Conservation (phyloP, 169 alveolate genomes). For the Babesia bigemina region DNA sequence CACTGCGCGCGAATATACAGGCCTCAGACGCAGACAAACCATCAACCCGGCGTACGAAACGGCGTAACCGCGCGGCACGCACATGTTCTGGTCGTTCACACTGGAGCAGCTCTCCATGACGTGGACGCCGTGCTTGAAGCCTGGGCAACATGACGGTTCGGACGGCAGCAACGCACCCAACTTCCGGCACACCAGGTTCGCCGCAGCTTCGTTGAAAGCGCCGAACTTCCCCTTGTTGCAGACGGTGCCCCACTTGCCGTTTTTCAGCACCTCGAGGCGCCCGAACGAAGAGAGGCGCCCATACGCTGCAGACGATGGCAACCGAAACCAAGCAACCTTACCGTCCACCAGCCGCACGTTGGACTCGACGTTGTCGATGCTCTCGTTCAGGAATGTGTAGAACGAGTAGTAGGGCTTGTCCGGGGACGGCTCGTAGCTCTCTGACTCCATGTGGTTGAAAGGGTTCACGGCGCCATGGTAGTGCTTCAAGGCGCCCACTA, state of each 20-base stretch:
- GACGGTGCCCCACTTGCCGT: constrained; percentile 80
- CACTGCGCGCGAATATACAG: constrained; percentile 54
- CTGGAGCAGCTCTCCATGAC: constrained; percentile 74
- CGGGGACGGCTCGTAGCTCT: constrained; percentile 63
- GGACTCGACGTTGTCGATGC: constrained; percentile 85
- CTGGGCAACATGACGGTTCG: constrained; percentile 24
- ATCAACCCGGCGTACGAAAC: constrained; percentile 78
- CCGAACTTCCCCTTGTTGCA: constrained; percentile 78
- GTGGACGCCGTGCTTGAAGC: constrained; percentile 80
- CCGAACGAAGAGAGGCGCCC: constrained; percentile 84
- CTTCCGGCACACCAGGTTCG: constrained; percentile 82
- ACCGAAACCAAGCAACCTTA: constrained; percentile 11
- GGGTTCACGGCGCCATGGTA: constrained; percentile 70
- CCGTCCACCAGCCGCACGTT: constrained; percentile 88
- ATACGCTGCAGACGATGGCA: constrained; percentile 25
- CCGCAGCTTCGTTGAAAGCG: constrained; percentile 78
- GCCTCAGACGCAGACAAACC: constrained; percentile 7
- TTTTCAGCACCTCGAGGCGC: constrained; percentile 77
- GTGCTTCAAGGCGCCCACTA: constrained; percentile 73
- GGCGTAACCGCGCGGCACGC: constrained; percentile 82
- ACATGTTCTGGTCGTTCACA: constrained; percentile 80
- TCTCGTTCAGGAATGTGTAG: constrained; percentile 68
- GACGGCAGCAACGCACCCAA: constrained; percentile 55
- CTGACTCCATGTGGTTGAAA: constrained; percentile 35
- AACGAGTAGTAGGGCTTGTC: constrained; percentile 56